Percentiles rank a stretch among this genome's conserved stretches.
phyloP scores from a whole-genome alignment of 106 monocot species.

The Alisma plantagoaquatica region DNA sequence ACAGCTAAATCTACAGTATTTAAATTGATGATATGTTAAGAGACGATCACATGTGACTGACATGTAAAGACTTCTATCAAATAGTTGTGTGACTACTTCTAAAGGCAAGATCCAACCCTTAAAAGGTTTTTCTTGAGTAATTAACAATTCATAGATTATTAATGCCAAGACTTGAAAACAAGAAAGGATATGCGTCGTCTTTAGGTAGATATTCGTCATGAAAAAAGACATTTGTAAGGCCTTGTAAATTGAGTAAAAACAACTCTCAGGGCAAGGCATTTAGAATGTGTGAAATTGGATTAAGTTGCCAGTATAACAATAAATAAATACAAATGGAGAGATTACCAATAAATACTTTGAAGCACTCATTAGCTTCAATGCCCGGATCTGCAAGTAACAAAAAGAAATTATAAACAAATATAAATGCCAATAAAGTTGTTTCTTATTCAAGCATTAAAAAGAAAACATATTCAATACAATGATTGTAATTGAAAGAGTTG shows the following conservation, averaged over 20 bases:
- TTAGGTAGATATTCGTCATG: background rate
- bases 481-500: background rate
- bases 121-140: background rate
- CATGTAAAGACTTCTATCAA: too few relatives aligned
- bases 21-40: background rate
- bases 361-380: conserved; percentile 75
- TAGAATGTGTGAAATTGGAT: too few relatives aligned
- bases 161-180: background rate
- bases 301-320: background rate
- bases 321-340: background rate
- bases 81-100: too few relatives aligned
- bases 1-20: background rate
- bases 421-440: too few relatives aligned
- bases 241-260: background rate
- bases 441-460: too few relatives aligned
- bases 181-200: background rate
- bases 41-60: background rate
- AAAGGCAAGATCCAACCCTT: too few relatives aligned
- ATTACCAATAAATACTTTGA: conserved; percentile 80
- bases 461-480: background rate
- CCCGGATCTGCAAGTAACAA: conserved; percentile 82
- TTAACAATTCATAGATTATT: background rate
- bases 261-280: background rate
- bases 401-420: too few relatives aligned
- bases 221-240: background rate